phyloP scores from a whole-genome alignment of 2,329 filamentous ascomycete genomes.

The Rhexocercosporidium sp. region DNA sequence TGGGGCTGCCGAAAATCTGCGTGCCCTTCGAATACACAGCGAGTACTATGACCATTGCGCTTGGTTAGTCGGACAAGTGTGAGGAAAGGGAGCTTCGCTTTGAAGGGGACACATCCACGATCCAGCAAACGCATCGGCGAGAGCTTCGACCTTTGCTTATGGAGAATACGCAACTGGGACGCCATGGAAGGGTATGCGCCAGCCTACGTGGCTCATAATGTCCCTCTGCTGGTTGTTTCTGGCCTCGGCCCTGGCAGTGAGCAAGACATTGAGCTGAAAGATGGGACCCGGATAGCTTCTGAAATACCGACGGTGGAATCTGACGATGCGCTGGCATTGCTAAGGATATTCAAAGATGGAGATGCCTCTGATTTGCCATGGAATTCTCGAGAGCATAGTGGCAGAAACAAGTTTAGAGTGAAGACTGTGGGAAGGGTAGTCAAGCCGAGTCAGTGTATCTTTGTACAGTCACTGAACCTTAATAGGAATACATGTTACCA shows the following conservation, averaged over 20 bases:
- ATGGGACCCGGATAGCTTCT: conserved; percentile 62
- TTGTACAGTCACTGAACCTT: conserved; percentile 38
- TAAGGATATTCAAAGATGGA: conserved; percentile 67
- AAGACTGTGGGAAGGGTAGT: conserved; percentile 79
- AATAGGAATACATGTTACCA: conserved; percentile 58
- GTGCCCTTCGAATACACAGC: not conserved
- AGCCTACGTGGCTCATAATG: conserved; percentile 84
- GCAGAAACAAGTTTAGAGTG: conserved; percentile 66
- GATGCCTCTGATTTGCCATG: conserved; percentile 71
- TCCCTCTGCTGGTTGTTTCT: conserved; percentile 82
- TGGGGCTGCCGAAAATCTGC: not conserved
- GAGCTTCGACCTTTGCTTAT: conserved; percentile 31
- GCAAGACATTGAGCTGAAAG: conserved; percentile 41
- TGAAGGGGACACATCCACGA: not conserved
- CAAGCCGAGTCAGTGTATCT: conserved; percentile 27
- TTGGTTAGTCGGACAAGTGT: not conserved
- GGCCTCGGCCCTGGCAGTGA: conserved; percentile 64
- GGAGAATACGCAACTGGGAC: conserved; percentile 33
- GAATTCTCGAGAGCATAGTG: conserved; percentile 60
- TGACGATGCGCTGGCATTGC: conserved; percentile 67
- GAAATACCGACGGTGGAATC: conserved; percentile 71
- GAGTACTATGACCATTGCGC: not conserved
- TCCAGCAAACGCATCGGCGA: not conserved
- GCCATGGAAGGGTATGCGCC: conserved; percentile 79
- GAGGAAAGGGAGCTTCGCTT: not conserved